These are phyloP conservation scores for Sphagnum contortum DNA, from an alignment of 225 moss, liverwort and hornwort genomes.

Conservation along the genomic window DNA sequence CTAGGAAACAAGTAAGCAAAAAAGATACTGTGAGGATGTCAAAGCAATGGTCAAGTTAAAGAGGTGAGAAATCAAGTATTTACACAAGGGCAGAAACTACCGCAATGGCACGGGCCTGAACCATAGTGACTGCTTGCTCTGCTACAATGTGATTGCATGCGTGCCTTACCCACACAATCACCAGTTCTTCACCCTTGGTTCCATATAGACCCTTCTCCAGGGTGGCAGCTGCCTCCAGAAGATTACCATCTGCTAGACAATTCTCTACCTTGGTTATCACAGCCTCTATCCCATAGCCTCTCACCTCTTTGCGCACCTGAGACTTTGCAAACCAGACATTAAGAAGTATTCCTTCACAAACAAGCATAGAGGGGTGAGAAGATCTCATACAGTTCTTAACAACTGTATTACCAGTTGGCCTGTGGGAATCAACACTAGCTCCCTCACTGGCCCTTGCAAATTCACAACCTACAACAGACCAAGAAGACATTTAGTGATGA, in stretches of 20 bases:
- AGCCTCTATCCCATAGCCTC: conserved; percentile 50
- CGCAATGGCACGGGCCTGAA: conserved; percentile 56
- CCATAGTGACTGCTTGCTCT: conserved; percentile 44
- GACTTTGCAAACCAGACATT: not conserved
- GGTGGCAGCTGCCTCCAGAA: conserved; percentile 38
- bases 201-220: conserved; percentile 43
- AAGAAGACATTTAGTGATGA: not conserved
- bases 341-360: too few species aligned
- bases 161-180: conserved; percentile 45
- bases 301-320: conserved; percentile 46
- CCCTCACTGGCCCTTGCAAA: conserved; percentile 71
- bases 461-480: conserved; percentile 53
- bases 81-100: conserved; percentile 46
- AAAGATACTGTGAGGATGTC: too few species aligned
- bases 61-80: too few species aligned
- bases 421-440: conserved; percentile 78
- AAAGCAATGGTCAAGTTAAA: too few species aligned
- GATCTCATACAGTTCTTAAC: too few species aligned
- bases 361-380: too few species aligned
- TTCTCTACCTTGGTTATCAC: conserved; percentile 43
- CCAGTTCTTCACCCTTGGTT: conserved; percentile 46
- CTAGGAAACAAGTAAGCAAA: too few species aligned
- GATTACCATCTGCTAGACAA: conserved; percentile 42
- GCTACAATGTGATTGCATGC: conserved; percentile 43
- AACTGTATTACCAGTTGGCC: conserved; percentile 91